A percentile compares a stretch with the other conserved stretches of the same genome.
Evolutionary conservation across 192 early-diverging fungal species (phyloP).

Genomic region (Mortierella antarctica): DNA sequence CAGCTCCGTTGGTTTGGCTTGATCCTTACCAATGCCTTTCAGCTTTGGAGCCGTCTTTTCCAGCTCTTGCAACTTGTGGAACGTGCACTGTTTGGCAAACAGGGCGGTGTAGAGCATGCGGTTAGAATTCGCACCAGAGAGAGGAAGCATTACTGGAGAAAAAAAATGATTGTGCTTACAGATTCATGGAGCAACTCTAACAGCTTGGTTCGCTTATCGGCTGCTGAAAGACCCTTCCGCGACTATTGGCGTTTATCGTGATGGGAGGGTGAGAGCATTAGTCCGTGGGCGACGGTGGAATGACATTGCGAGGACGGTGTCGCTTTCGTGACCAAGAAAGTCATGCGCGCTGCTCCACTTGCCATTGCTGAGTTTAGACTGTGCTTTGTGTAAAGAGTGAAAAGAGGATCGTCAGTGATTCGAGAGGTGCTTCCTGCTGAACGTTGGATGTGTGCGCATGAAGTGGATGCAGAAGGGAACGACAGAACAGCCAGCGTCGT

Average conservation of each 20-base stretch:
- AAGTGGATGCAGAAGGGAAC: background rate
- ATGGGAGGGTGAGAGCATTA: background rate
- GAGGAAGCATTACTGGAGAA: background rate
- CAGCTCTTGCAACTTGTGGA: slow-evolving; percentile 86
- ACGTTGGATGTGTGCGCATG: background rate
- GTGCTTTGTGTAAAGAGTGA: background rate
- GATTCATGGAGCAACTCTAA: slow-evolving; percentile 63
- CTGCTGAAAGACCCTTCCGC: slow-evolving; percentile 59
- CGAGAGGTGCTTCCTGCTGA: background rate
- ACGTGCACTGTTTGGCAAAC: slow-evolving; percentile 60
- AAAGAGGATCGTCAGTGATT: background rate
- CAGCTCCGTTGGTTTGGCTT: background rate
- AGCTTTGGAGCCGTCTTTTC: slow-evolving; percentile 84
- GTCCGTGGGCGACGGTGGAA: background rate
- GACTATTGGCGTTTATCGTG: slow-evolving; percentile 41
- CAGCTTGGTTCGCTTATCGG: slow-evolving; percentile 63
- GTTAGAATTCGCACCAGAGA: background rate
- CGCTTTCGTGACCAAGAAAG: too few species aligned
- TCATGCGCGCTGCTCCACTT: too few species aligned
- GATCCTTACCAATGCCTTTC: slow-evolving; percentile 78
- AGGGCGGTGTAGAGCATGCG: too few species aligned
- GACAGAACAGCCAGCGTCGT: background rate
- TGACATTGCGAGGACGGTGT: background rate
- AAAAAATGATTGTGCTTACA: slow-evolving; percentile 37
- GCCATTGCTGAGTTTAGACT: too few species aligned